phyloP scores from a whole-genome alignment of 805 yeast species.

The Candida hungchunana region DNA sequence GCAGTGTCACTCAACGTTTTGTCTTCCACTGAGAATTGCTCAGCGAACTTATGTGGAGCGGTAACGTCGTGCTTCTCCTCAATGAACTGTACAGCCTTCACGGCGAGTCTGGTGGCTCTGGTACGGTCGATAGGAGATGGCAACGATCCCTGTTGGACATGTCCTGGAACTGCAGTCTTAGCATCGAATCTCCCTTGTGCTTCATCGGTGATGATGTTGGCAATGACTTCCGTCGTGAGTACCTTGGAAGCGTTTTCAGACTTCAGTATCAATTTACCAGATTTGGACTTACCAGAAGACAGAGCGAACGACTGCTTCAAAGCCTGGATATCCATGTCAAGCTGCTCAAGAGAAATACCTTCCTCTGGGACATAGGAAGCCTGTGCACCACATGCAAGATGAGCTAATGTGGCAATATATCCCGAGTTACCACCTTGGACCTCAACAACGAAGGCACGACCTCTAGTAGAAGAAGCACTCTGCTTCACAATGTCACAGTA shows the following conservation, averaged over 20 bases:
- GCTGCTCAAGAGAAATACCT: conserved; percentile 52
- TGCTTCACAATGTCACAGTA: conserved; percentile 96
- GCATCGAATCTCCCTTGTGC: conserved; percentile 67
- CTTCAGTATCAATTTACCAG: conserved; percentile 66
- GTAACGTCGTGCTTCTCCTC: conserved; percentile 40
- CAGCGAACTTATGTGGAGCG: conserved; percentile 42
- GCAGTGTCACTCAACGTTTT: conserved; percentile 50
- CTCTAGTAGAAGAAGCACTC: conserved; percentile 90
- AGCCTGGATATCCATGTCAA: conserved; percentile 60
- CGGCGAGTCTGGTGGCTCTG: conserved; percentile 66
- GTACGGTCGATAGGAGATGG: conserved; percentile 79
- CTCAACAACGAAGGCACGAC: conserved; percentile 92
- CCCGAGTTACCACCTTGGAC: conserved; percentile 99
- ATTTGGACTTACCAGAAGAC: conserved; percentile 60
- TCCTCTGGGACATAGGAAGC: conserved; percentile 90
- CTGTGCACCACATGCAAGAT: conserved; percentile 50
- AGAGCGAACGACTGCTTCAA: conserved; percentile 49
- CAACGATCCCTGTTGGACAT: conserved; percentile 78
- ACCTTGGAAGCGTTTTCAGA: conserved; percentile 69
- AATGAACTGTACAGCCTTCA: conserved; percentile 64
- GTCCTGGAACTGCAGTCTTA: conserved; percentile 80
- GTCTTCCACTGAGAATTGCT: conserved; percentile 39
- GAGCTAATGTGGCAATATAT: conserved; percentile 74
- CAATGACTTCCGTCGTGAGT: conserved; percentile 61
- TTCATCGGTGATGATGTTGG: conserved; percentile 62